Base-by-base conservation (phyloP, 371 early-diverging fungal genomes). In the Syncephalastrum racemosum region DNA sequence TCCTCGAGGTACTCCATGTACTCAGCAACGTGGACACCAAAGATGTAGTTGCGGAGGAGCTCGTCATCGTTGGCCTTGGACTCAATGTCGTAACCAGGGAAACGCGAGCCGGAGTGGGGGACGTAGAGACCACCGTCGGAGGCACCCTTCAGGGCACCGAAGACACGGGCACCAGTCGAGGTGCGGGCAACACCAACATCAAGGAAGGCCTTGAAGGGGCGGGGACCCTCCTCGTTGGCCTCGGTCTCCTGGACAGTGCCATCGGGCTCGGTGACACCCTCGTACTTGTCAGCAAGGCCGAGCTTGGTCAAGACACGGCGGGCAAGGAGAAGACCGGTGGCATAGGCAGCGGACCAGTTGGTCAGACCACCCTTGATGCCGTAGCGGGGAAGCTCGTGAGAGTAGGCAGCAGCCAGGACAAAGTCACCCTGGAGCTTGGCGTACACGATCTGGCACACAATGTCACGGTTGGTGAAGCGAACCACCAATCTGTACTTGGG, bases 401-500 rank as follows among this genome's bases (percentile, higher is more conserved):
- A 80, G 84, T 99, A 99, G 66, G 99, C 99, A 71, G 97, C 90
- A 67, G 94, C 87, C 66, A 99, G 83, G 62, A 98, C 95, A 70
- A 92, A 81, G 79, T 99, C 99, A 79, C 99, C 99, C 74, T 93
- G 90, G 79, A 99, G 87, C 90, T 97, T 96, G 76, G 99, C 93
- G 83, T 97, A 97, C 57, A 98, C 89, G 67, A 99, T 87, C 87
- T 99, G 99, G 90, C 94, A 93, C 74, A 99, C 85, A 61, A 99
- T 87, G 84, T 97, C 97, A 63, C 84, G 89, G 92, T 97, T 98
- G 86, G 99, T 99, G 91, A 99, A 93, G 72, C 99, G 95, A 64
- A 99, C 99, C 63, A 99, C 99, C 68, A 99, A 82, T 81, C 99
- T 91, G 91, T 96, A 97, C 91, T 99, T 99, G 79, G 98, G 97